Percentiles rank a stretch among this genome's conserved stretches.
phyloP scores from a whole-genome alignment of 768 basidiomycete genomes.

The Tremella fuciformis region DNA sequence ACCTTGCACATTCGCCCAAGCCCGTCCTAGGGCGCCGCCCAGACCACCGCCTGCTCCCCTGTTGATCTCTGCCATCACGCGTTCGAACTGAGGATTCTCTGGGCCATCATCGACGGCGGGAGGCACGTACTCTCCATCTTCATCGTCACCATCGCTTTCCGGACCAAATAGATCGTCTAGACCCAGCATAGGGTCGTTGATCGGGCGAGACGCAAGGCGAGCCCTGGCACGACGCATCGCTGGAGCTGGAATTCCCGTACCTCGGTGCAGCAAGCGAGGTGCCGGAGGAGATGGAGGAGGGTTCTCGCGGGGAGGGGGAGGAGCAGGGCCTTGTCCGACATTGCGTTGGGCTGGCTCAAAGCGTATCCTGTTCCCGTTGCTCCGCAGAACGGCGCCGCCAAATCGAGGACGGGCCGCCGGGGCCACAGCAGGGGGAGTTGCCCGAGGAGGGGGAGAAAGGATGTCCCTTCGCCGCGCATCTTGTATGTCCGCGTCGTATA shows the following conservation, averaged over 20 bases:
- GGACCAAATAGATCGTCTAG: not conserved
- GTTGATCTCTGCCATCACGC: constrained; percentile 2
- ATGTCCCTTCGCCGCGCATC: not conserved
- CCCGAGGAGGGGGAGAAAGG: not conserved
- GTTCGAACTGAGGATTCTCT: not conserved
- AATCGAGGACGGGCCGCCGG: not conserved
- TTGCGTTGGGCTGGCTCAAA: not conserved
- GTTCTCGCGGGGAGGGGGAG: not conserved
- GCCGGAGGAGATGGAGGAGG: not conserved
- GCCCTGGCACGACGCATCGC: no score
- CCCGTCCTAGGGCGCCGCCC: not conserved
- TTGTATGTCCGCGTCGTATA: not conserved
- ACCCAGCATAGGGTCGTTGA: no score
- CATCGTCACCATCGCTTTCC: constrained; percentile 1
- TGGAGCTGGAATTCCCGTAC: no score
- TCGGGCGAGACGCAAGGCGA: no score
- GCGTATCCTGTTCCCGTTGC: not conserved
- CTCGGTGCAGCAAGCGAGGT: not conserved
- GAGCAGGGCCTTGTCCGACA: not conserved
- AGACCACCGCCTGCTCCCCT: not conserved
- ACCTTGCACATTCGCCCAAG: not conserved
- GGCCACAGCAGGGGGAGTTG: not conserved
- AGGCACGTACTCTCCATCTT: not conserved
- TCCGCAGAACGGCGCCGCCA: not conserved
- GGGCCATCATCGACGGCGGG: not conserved